Conservation (phyloP, 2,329 filamentous ascomycete genomes). For the Fusarium humuli region DNA sequence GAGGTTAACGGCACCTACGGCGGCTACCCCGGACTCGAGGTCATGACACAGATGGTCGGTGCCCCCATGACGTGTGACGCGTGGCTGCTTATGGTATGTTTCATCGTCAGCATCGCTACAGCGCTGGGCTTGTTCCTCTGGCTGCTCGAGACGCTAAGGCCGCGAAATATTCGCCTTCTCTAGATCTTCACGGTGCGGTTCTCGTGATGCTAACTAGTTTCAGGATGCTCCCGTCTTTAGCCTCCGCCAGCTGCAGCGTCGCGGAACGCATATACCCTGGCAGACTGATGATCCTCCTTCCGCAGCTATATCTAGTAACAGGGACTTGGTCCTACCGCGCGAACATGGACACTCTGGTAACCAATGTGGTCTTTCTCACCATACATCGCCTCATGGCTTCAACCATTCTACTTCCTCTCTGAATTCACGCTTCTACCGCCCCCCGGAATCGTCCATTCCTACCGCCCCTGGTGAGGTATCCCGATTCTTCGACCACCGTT, state of each 20-base stretch:
- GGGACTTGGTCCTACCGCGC: background rate
- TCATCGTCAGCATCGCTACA: background rate
- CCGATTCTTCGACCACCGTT: background rate
- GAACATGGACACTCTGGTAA: background rate
- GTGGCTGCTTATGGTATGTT: background rate
- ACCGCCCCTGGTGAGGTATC: background rate
- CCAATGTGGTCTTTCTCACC: background rate
- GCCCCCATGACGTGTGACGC: background rate
- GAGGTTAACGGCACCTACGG: background rate
- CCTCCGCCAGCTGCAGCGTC: background rate
- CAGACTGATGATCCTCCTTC: background rate
- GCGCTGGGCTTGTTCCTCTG: background rate
- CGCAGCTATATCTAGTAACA: background rate
- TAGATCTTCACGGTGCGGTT: rapidly evolving
- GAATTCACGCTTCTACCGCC: background rate
- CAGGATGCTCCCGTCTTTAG: background rate
- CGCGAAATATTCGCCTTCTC: background rate
- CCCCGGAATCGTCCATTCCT: background rate
- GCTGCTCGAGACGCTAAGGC: background rate
- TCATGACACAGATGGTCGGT: background rate
- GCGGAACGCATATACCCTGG: background rate
- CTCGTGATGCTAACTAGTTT: background rate
- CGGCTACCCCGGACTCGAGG: background rate
- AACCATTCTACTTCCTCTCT: background rate
- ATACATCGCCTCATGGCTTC: background rate